Evolutionary conservation across 2,329 filamentous ascomycete genomes (phyloP), one percentile per base, ranked within the genome.

Genomic region (Amphichorda felina): DNA sequence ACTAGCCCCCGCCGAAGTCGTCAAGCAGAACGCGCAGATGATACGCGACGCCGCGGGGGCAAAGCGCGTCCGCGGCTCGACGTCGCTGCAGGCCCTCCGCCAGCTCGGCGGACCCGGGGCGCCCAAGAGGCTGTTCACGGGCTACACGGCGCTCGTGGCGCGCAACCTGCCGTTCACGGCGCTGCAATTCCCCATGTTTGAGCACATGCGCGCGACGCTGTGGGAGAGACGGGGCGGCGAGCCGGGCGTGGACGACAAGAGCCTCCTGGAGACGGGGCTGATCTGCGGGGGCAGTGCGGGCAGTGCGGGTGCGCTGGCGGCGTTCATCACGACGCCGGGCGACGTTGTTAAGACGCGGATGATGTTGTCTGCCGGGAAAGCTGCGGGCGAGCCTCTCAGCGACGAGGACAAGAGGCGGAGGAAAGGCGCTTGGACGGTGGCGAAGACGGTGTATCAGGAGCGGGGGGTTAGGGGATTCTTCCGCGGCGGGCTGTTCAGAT

Each of bases 21-120:
- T 94, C 43, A 94, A 95, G 61, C 87, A 94, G 53, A 94, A 94
- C 56, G 86, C 88, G 0, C 87, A 94, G 56, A 87, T 94, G 71
- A 65, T 91, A 1, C 27, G 29, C 13, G 17, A 30, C 17, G 27
- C 11, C 25, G 42, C 43, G 25, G 26, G 41, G 43, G 27, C 26
- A 25, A 26, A 38, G 48, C 14, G 13, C 49, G 42, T 45, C 40
- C 13, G 35, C 24, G 28, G 18, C 22, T 62, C 59, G 4, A 66
- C 64, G 1, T 72, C 68, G 1, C 46, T 71, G n/a, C 55, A 59
- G 39, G 65, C 66, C 1, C 54, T 75, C 42, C 61, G 54, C 38
- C 66, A 63, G 55, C 55, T 55, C 57, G 73, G 51, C 40, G 32
- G 34, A 8, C 47, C 78, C 56, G 45, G 70, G 59, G 45, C 74